Conservation (phyloP, 2,329 filamentous ascomycete genomes). For the Immersiporthe knoxdaviesiana region DNA sequence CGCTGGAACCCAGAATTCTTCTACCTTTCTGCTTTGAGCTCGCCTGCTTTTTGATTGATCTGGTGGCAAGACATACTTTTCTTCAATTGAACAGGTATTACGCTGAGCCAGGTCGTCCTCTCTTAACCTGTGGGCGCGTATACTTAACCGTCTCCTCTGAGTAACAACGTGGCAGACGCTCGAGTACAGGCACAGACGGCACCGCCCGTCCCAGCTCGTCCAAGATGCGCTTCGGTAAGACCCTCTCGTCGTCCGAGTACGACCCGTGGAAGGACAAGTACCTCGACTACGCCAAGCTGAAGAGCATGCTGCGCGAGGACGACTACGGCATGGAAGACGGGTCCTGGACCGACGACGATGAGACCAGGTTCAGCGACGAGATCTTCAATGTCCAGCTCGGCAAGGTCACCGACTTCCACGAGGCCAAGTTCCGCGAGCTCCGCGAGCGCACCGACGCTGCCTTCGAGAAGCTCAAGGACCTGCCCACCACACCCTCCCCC, state of each 20-base stretch:
- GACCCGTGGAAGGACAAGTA: constrained; percentile 90
- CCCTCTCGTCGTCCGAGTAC: constrained; percentile 78
- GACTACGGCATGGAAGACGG: constrained; percentile 61
- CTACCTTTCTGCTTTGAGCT: not conserved
- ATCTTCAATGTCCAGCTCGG: constrained; percentile 93
- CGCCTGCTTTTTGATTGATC: not conserved
- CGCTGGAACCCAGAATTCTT: not conserved
- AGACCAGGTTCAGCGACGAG: constrained; percentile 92
- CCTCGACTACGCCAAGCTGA: constrained; percentile 94
- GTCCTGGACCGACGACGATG: constrained; percentile 91
- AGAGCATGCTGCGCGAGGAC: constrained; percentile 83
- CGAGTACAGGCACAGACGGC: not conserved
- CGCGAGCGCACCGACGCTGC: constrained; percentile 57
- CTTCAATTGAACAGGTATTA: not conserved
- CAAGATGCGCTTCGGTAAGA: constrained; percentile 91
- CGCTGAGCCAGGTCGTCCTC: not conserved
- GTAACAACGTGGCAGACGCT: too few relatives aligned
- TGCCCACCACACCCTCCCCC: constrained; percentile 68
- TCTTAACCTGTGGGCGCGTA: not conserved
- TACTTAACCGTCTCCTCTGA: too few relatives aligned
- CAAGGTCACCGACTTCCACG: constrained; percentile 90
- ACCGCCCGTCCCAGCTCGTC: constrained; percentile 1
- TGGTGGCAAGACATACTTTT: not conserved
- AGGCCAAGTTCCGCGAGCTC: constrained; percentile 67
- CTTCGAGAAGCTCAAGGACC: constrained; percentile 76